A percentile compares a stretch with the other conserved stretches of the same genome.
Evolutionary conservation across 306 rosid species (phyloP).

Genomic region (Vicia faba): DNA sequence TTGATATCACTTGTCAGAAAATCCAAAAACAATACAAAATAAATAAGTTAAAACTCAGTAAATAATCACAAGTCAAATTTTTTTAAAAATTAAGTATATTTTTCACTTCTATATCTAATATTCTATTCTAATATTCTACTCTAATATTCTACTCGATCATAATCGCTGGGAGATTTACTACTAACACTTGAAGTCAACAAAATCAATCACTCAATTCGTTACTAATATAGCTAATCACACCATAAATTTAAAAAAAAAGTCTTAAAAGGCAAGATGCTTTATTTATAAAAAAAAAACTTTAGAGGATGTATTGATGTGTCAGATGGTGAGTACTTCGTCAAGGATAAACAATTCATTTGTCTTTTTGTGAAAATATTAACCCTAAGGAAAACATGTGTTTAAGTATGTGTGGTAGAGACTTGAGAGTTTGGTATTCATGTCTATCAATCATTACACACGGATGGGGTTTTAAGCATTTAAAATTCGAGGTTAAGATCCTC

Average conservation of each 20-base stretch:
- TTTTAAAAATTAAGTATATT: too few species aligned
- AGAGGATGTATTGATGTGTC: neutral
- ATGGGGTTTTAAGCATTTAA: slow-evolving; percentile 28
- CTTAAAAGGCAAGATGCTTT: neutral
- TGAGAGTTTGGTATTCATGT: slow-evolving; percentile 12
- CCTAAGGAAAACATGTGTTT: neutral
- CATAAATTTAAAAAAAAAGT: neutral
- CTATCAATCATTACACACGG: slow-evolving; percentile 45
- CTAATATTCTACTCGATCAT: too few species aligned
- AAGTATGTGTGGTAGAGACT: slow-evolving; percentile 1
- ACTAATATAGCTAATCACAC: neutral
- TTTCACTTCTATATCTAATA: too few species aligned
- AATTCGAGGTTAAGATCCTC: slow-evolving; percentile 30
- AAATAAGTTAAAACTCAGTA: too few species aligned
- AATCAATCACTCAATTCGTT: neutral
- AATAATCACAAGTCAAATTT: too few species aligned
- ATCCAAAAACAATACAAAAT: too few species aligned
- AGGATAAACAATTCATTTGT: neutral
- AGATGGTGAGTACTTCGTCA: neutral
- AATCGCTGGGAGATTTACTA: too few species aligned
- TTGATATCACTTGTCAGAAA: too few species aligned
- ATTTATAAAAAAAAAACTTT: too few species aligned
- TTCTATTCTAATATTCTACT: too few species aligned
- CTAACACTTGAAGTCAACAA: too few species aligned
- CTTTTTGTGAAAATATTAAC: neutral